These are phyloP conservation scores for Pontederia paniculata DNA, from an alignment of 176 grass and related monocot species.

Conservation along the genomic window DNA sequence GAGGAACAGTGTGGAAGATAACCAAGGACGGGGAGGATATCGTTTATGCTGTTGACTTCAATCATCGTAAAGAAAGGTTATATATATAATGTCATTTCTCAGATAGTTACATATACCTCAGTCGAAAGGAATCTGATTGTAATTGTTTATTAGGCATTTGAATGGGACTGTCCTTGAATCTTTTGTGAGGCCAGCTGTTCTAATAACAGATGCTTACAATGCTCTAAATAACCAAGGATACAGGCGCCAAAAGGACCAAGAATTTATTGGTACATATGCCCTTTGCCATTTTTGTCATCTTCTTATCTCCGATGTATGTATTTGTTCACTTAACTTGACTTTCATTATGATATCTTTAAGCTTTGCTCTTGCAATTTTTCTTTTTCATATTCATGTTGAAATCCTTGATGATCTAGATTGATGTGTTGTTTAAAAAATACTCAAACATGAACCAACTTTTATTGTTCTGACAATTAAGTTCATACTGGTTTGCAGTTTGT, in stretches of 20 bases:
- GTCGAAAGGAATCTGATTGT: conserved; percentile 12
- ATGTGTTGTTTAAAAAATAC: not conserved
- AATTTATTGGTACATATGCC: conserved; percentile 58
- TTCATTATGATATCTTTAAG: not conserved
- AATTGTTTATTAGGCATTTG: conserved; percentile 64
- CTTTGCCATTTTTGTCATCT: conserved; percentile 7
- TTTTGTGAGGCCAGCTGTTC: conserved; percentile 87
- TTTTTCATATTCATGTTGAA: not conserved
- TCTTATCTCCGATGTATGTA: conserved; percentile 7
- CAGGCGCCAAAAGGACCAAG: conserved; percentile 77
- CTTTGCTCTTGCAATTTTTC: not conserved
- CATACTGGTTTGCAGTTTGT: too few species aligned
- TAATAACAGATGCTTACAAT: conserved; percentile 96
- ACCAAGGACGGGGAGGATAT: conserved; percentile 96
- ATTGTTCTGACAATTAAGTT: too few species aligned
- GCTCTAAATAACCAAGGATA: conserved; percentile 88
- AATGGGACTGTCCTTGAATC: conserved; percentile 78
- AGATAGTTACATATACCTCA: not conserved
- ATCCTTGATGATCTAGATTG: not conserved
- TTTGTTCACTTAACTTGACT: not conserved
- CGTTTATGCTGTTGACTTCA: conserved; percentile 82
- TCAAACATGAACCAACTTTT: too few species aligned
- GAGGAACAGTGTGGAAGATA: conserved; percentile 92
- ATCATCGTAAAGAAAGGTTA: conserved; percentile 84
- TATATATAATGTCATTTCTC: not conserved